These are phyloP conservation scores for Colletotrichum noveboracense DNA, from an alignment of 2,329 filamentous ascomycete species.

Conservation along the genomic window DNA sequence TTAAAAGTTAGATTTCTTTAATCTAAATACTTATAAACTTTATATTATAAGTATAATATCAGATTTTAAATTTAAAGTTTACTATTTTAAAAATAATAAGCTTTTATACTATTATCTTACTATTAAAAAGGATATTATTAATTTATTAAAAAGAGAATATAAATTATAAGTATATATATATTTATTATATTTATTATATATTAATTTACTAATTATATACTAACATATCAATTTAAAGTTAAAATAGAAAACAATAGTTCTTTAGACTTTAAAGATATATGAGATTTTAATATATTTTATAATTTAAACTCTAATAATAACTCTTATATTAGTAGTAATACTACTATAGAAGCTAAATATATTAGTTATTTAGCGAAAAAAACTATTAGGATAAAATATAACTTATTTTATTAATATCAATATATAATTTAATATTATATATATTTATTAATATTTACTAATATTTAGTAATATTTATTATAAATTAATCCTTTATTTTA, in stretches of 20 bases:
- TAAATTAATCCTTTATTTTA: neutral
- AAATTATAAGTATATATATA: neutral
- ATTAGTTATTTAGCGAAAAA: neutral
- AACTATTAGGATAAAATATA: neutral
- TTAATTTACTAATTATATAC: neutral
- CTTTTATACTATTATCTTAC: neutral
- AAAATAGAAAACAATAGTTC: neutral
- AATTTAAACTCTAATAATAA: neutral
- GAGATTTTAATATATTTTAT: neutral
- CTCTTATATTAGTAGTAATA: neutral
- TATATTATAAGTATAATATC: neutral
- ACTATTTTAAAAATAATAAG: neutral
- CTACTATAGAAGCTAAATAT: neutral
- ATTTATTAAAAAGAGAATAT: neutral
- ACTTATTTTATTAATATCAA: neutral
- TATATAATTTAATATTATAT: neutral
- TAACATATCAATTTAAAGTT: neutral
- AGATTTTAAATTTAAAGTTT: neutral
- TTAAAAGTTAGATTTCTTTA: neutral
- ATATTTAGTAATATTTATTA: neutral
- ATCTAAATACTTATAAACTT: neutral
- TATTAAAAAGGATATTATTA: neutral
- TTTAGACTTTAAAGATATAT: neutral
- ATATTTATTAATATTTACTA: neutral
- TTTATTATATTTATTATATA: neutral